Conservation (phyloP, 306 rosid genomes). For the Dalbergia cultrata region DNA sequence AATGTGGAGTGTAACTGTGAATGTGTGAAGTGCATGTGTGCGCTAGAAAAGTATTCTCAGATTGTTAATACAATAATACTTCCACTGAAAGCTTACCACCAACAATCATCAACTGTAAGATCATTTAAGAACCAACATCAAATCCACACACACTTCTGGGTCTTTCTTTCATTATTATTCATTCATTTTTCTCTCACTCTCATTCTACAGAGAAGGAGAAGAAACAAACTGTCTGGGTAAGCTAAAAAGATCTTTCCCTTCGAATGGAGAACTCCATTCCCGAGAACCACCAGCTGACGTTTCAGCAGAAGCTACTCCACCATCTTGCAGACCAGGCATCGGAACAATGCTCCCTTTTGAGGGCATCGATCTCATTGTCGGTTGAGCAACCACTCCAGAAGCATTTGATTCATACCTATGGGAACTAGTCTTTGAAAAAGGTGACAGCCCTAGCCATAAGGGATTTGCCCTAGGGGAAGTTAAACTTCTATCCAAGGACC, state of each 20-base stretch:
- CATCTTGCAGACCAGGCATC: constrained; percentile 73
- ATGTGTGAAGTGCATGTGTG: constrained; percentile 2
- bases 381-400: constrained; percentile 67
- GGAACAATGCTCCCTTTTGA: constrained; percentile 68
- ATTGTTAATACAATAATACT: constrained; percentile 15
- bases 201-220: constrained; percentile 84
- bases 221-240: constrained; percentile 97
- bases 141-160: constrained; percentile 70
- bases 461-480: constrained; percentile 67
- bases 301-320: constrained; percentile 69
- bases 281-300: constrained; percentile 68
- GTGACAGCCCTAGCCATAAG: constrained; percentile 72
- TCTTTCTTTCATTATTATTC: constrained; percentile 66
- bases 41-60: constrained; percentile 38
- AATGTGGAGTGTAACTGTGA: constrained; percentile 15
- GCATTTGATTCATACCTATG: constrained; percentile 69
- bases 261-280: constrained; percentile 96
- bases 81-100: constrained; percentile 56
- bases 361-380: constrained; percentile 61
- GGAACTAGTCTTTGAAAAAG: constrained; percentile 61
- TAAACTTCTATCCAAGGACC: constrained; percentile 83
- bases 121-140: constrained; percentile 70
- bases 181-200: constrained; percentile 54
- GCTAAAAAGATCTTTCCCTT: constrained; percentile 96
- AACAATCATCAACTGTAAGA: constrained; percentile 63